Base-by-base conservation (phyloP, 1,284 basidiomycete genomes). In the Hemileia vastatrix region DNA sequence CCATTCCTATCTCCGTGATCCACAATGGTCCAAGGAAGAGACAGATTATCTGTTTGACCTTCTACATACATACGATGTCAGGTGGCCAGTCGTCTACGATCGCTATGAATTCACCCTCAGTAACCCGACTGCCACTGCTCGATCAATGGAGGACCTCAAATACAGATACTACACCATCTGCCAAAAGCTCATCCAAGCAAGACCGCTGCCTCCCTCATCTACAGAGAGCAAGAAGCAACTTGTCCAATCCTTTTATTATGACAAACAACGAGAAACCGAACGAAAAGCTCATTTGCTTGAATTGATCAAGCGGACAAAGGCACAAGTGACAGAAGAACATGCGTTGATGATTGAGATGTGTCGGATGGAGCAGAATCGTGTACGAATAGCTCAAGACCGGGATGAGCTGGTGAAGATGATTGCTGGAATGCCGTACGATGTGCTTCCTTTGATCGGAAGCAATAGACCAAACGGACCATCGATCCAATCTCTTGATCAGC, bases 311-410 rank as follows among this genome's bases (percentile, higher is more conserved):
- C 85, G 94, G 8, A 90, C 91, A 0, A 83, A 86, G 0, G 85
- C 88, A 57, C 90, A 97, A 77, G 85, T 96, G 47, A 86, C 86
- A 6, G 94, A 99, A 74, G 95, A 98, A 79, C 93, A 97, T 71
- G 89, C 91, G 3, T 81, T 99, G 0, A 98, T 91, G 77, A 80
- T 97, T 67, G 93, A 98, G 76, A 83, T 95, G 55, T 91, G 94
- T 71, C 84, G 90, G 9, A 82, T 98, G 55, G 93, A 97, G 75
- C 94, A 97, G 77, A 90, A 84, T 68, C 91, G 96, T 75, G 82
- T 86, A 50, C 83, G 83, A 63, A 96, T 95, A 79, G 86, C 87
- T 69, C 83, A 83, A 59, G 93, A 98, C 56, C 81, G 95, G 6
- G 92, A 96, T 67, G 90, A 92, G 51, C 82, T 99, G 27, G 81